phyloP scores from a whole-genome alignment of 129 eudicot genomes.

The Tagetes patula region DNA sequence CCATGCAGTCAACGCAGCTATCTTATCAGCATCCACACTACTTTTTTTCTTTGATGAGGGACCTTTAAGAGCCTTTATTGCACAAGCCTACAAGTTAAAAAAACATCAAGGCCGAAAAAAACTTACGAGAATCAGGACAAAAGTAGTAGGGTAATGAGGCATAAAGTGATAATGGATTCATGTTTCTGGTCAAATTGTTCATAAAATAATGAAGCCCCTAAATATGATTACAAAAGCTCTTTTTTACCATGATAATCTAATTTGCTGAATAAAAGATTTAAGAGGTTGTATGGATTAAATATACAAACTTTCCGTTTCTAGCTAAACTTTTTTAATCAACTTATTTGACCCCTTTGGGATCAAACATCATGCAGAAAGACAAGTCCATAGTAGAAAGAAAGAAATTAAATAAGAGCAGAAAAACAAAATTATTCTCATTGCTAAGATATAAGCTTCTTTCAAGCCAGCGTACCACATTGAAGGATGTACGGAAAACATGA shows the following conservation, averaged over 20 bases:
- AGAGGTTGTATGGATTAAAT: background rate
- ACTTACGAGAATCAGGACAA: background rate
- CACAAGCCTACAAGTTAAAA: conserved; percentile 47
- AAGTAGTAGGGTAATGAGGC: background rate
- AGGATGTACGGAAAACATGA: background rate
- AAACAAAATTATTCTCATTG: background rate
- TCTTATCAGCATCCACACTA: conserved; percentile 67
- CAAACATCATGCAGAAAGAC: background rate
- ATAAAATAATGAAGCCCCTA: background rate
- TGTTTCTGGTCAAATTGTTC: background rate
- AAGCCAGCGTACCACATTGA: conserved; percentile 9
- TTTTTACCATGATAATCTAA: background rate
- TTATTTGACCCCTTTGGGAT: background rate
- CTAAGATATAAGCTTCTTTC: background rate
- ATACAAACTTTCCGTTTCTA: background rate
- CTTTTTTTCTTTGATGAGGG: conserved; percentile 51
- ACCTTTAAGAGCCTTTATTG: conserved; percentile 49
- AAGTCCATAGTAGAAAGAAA: background rate
- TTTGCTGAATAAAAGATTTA: background rate
- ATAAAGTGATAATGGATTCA: background rate
- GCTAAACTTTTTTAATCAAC: background rate
- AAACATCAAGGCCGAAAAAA: background rate
- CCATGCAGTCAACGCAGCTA: conserved; percentile 84
- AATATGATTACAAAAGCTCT: background rate
- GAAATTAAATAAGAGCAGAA: background rate